phyloP scores from a whole-genome alignment of 768 basidiomycete genomes.

The Amanita pallidorosea region DNA sequence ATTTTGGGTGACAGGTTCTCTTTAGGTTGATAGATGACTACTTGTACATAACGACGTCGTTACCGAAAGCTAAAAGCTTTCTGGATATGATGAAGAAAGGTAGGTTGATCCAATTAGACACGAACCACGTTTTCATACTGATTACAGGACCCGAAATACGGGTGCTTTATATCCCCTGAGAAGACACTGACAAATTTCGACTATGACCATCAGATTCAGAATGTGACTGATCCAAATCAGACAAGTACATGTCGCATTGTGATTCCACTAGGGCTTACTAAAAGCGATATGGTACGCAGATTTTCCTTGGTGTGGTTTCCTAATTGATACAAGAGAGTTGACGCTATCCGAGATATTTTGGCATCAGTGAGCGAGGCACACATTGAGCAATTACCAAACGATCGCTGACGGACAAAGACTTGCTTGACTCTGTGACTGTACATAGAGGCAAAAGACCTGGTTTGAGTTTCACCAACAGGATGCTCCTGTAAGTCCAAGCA shows the following conservation, averaged over 20 bases:
- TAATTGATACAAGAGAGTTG: constrained; percentile 66
- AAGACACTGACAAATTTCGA: constrained; percentile 91
- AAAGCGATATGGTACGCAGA: constrained; percentile 27
- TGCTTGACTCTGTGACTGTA: constrained; percentile 62
- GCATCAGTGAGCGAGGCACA: constrained; percentile 34
- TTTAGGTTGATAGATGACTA: constrained; percentile 94
- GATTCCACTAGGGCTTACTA: background rate
- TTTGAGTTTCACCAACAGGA: constrained; percentile 52
- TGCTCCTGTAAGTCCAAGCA: constrained; percentile 49
- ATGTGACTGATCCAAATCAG: constrained; percentile 37
- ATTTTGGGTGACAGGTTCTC: constrained; percentile 41
- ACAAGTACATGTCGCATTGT: constrained; percentile 18
- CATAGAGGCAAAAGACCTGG: constrained; percentile 58
- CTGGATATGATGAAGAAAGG: constrained; percentile 69
- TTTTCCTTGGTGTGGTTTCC: constrained; percentile 91
- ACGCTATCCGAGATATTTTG: constrained; percentile 62
- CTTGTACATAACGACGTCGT: constrained; percentile 69
- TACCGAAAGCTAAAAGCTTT: constrained; percentile 52
- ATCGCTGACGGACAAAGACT: constrained; percentile 29
- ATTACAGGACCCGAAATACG: constrained; percentile 81
- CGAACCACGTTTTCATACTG: background rate
- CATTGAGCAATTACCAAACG: background rate
- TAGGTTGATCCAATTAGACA: constrained; percentile 11
- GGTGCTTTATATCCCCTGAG: constrained; percentile 79
- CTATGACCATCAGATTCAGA: constrained; percentile 39